A percentile compares a stretch with the other conserved stretches of the same genome.
These are phyloP conservation scores for Trichoderma erinaceum DNA, from an alignment of 495 filamentous ascomycete genomes.

Conservation along the genomic window DNA sequence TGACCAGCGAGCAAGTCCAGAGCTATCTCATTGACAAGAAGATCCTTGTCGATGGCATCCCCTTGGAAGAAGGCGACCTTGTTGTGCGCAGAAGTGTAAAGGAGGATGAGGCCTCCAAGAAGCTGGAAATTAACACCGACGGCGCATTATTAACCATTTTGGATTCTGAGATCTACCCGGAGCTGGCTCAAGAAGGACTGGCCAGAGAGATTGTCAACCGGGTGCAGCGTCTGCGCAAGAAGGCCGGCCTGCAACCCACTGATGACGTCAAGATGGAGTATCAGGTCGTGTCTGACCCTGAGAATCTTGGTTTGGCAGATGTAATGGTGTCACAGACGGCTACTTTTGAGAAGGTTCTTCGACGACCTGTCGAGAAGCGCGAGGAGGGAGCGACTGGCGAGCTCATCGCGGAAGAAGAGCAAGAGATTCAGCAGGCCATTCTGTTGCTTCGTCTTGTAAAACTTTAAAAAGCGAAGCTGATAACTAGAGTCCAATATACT, in stretches of 20 bases:
- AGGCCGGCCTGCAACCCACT: slow-evolving; percentile 70
- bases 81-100: slow-evolving; percentile 74
- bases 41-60: slow-evolving; percentile 78
- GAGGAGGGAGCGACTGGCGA: slow-evolving; percentile 51
- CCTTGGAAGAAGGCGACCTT: slow-evolving; percentile 72
- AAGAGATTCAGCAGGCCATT: slow-evolving; percentile 80
- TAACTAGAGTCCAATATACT: not conserved
- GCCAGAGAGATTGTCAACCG: slow-evolving; percentile 80
- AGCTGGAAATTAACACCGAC: slow-evolving; percentile 80
- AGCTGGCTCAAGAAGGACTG: slow-evolving; percentile 67
- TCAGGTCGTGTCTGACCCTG: slow-evolving; percentile 65
- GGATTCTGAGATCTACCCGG: slow-evolving; percentile 66
- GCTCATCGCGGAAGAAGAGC: slow-evolving; percentile 77
- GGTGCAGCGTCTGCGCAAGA: slow-evolving; percentile 74
- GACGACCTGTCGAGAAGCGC: slow-evolving; percentile 73
- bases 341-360: slow-evolving; percentile 70
- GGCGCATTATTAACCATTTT: slow-evolving; percentile 75
- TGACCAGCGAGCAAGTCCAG: slow-evolving; percentile 75
- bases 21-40: slow-evolving; percentile 59
- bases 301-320: slow-evolving; percentile 64
- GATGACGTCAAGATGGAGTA: slow-evolving; percentile 88
- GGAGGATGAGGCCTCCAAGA: slow-evolving; percentile 57
- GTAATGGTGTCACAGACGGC: slow-evolving; percentile 64
- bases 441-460: slow-evolving; percentile 79
- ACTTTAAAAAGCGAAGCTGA: slow-evolving; percentile 41